Evolutionary conservation across 805 yeast species (phyloP).

Genomic region (Kluyveromyces starmeri): DNA sequence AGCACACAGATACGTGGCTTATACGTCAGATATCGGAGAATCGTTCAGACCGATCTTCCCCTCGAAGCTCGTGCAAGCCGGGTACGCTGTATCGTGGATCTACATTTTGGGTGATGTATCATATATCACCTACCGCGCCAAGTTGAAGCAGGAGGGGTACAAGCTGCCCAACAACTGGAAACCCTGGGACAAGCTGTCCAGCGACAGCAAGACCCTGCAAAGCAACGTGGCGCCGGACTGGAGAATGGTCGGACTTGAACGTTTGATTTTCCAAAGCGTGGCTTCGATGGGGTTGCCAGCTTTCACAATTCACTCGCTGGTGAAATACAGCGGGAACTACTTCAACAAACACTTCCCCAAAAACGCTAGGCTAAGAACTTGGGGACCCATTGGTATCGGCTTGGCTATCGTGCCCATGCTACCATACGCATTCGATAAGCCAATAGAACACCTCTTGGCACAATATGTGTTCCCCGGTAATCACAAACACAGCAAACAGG

Average conservation of each 20-base stretch:
- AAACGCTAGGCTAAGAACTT: slow-evolving; percentile 41
- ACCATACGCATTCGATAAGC: slow-evolving; percentile 76
- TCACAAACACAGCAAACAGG: slow-evolving; percentile 5
- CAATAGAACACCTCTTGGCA: slow-evolving; percentile 65
- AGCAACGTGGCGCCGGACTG: slow-evolving; percentile 43
- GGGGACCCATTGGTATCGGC: slow-evolving; percentile 76
- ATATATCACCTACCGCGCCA: slow-evolving; percentile 64
- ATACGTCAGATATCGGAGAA: slow-evolving; percentile 81
- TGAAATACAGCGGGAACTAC: slow-evolving; percentile 54
- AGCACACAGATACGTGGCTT: slow-evolving; percentile 75
- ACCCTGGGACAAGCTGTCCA: slow-evolving; percentile 58
- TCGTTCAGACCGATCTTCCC: slow-evolving; percentile 77
- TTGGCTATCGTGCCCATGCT: slow-evolving; percentile 66
- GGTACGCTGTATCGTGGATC: slow-evolving; percentile 71
- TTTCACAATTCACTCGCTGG: slow-evolving; percentile 70
- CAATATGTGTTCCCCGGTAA: slow-evolving; percentile 39
- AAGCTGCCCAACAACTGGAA: slow-evolving; percentile 43
- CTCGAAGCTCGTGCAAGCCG: slow-evolving; percentile 51
- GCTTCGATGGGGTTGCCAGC: slow-evolving; percentile 88
- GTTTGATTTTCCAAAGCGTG: slow-evolving; percentile 72
- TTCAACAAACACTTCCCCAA: slow-evolving; percentile 44
- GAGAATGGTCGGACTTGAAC: slow-evolving; percentile 52
- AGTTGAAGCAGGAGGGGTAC: slow-evolving; percentile 55
- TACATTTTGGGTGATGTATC: slow-evolving; percentile 70
- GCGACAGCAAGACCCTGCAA: slow-evolving; percentile 12